Percentiles rank a stretch among this genome's conserved stretches.
Evolutionary conservation across 2,329 filamentous ascomycete genomes (phyloP).

Genomic region (Colletotrichum tabaci): DNA sequence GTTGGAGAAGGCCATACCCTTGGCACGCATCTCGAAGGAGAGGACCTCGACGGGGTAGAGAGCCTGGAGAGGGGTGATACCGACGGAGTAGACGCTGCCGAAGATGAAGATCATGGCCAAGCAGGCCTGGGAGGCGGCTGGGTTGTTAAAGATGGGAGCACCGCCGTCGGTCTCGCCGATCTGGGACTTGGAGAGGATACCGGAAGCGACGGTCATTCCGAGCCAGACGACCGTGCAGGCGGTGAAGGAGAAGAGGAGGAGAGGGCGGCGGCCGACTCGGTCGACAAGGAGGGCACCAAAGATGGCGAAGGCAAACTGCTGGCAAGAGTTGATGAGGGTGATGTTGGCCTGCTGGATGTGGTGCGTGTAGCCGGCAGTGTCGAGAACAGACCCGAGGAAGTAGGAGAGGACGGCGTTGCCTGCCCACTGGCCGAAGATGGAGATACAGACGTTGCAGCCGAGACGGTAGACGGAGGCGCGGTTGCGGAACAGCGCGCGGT

Average conservation of each 20-base stretch:
- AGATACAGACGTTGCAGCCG: conserved; percentile 58
- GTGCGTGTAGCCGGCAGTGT: conserved; percentile 63
- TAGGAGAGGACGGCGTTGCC: conserved; percentile 61
- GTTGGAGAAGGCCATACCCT: conserved; percentile 63
- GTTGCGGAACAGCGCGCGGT: conserved; percentile 60
- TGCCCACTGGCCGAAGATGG: conserved; percentile 63
- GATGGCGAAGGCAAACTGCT: conserved; percentile 65
- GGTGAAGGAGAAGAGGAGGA: conserved; percentile 65
- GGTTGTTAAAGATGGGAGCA: conserved; percentile 49
- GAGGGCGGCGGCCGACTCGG: conserved; percentile 65
- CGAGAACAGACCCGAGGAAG: conserved; percentile 64
- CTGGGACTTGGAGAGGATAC: conserved; percentile 53
- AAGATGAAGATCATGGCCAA: conserved; percentile 70
- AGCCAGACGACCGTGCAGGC: conserved; percentile 66
- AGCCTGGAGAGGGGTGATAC: conserved; percentile 52
- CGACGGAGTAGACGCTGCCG: conserved; percentile 65
- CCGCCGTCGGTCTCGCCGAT: conserved; percentile 49
- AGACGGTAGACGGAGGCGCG: conserved; percentile 60
- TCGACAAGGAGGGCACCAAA: conserved; percentile 66
- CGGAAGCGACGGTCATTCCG: conserved; percentile 63
- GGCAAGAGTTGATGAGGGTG: conserved; percentile 66
- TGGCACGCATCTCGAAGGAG: conserved; percentile 64
- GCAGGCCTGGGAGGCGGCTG: conserved; percentile 59
- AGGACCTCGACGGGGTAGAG: conserved; percentile 64
- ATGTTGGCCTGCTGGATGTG: conserved; percentile 61